Base-by-base conservation (phyloP, 2,329 filamentous ascomycete species). In the Volutella citrinella region DNA sequence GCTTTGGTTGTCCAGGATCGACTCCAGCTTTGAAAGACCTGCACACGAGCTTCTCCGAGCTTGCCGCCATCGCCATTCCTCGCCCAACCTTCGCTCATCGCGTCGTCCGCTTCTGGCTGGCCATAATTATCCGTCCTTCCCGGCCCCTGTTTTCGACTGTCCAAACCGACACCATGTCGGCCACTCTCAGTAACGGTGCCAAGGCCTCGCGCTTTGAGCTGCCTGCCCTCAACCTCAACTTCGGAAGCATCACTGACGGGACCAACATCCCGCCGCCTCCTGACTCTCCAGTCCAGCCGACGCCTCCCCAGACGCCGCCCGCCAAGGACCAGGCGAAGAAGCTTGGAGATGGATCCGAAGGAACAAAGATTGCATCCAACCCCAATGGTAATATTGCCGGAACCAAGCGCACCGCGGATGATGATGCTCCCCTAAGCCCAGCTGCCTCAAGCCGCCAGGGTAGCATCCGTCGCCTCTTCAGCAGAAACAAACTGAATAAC, bases 181-280 rank as follows among this genome's bases (percentile, higher is more conserved):
- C 59, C 46, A 47, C 52, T 36, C 36, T 55, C 37, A 52, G 46
- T 35, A 56, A 56, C 42, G 49, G 48, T 40, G 41, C 49, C 19
- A 40, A 42, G 27, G 46, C 46, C 38, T 47, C 55, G 37, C 65
- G 64, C 48, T 80, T 80, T 44, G 72, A 79, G 60, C 68, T 80
- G 38, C 76, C 76, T 8, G 69, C 67, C 28, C 66, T 80, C 41
- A 64, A 80, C 43, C 68, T 80, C 61, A 70, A 77, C 46, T 78
- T 79, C 48, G 67, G 69, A 39, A 76, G 70, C 28, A 63, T 80
- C 52, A 80, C 76, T 26, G 76, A 80, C 24, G 76, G 76, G 34
- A 80, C 76, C 54, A 54, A 76, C 51, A 80, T 80, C 45, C 76
- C 76, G 26, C 72, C 76, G 19, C 76, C 76, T 16, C 65, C 64